Evolutionary conservation across 768 basidiomycete species (phyloP).

Genomic region (Daedaleopsis nitida): DNA sequence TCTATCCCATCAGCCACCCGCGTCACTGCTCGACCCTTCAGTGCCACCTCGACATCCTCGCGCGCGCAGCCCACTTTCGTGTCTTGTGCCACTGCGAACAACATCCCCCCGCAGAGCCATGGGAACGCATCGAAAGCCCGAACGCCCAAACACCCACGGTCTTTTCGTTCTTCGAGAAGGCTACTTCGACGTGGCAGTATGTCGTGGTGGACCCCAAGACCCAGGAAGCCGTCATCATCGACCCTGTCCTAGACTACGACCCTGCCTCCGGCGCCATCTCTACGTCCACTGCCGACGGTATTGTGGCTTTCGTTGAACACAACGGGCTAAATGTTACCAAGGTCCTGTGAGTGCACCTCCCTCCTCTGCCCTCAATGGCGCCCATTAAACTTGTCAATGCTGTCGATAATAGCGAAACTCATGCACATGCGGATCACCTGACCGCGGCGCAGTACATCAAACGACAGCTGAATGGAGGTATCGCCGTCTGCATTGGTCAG

Average conservation of each 20-base stretch:
- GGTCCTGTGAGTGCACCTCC: conserved; percentile 32
- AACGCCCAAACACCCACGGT: conserved; percentile 27
- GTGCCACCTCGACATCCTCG: neutral
- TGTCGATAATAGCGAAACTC: conserved; percentile 32
- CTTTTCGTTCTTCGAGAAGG: conserved; percentile 31
- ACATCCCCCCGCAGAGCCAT: conserved; percentile 24
- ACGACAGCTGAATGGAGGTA: conserved; percentile 28
- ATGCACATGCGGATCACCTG: conserved; percentile 43
- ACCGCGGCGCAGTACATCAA: conserved; percentile 39
- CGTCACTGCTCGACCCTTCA: too few species aligned
- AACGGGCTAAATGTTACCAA: conserved; percentile 34
- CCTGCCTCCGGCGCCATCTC: conserved; percentile 32
- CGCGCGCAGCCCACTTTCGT: neutral
- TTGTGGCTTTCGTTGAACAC: conserved; percentile 34
- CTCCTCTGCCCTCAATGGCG: neutral
- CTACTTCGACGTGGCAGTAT: conserved; percentile 47
- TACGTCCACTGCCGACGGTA: conserved; percentile 36
- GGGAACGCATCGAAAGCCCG: conserved; percentile 22
- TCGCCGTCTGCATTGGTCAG: conserved; percentile 38
- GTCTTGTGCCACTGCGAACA: conserved; percentile 12
- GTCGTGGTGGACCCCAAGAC: conserved; percentile 59
- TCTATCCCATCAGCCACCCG: too few species aligned
- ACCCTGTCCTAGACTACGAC: conserved; percentile 40
- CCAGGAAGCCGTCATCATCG: conserved; percentile 42
- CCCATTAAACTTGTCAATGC: neutral